Percentiles rank a stretch among this genome's conserved stretches.
These are phyloP conservation scores for Deakozyma indianensis DNA, from an alignment of 805 yeast species.

Conservation along the genomic window DNA sequence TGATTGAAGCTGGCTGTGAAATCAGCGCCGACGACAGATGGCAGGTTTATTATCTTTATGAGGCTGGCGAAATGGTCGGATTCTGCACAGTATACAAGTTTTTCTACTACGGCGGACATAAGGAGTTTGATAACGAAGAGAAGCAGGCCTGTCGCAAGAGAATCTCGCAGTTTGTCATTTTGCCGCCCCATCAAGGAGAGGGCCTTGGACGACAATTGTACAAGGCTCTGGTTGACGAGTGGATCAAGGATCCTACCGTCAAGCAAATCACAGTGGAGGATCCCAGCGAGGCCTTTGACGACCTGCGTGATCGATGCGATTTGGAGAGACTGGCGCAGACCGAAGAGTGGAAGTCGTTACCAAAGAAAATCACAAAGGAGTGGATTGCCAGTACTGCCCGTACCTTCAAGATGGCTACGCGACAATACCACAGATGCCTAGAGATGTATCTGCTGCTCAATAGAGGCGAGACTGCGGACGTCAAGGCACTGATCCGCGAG, in stretches of 20 bases:
- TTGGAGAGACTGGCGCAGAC: conserved; percentile 31
- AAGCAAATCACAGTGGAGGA: conserved; percentile 82
- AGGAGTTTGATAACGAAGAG: conserved; percentile 26
- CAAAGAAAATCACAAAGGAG: conserved; percentile 13
- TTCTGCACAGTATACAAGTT: conserved; percentile 75
- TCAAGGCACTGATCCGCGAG: conserved; percentile 51
- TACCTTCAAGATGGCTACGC: conserved; percentile 46
- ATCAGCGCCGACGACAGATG: conserved; percentile 60
- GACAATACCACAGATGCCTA: conserved; percentile 63
- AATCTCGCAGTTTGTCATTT: conserved; percentile 72
- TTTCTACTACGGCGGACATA: conserved; percentile 53
- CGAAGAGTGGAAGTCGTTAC: conserved; percentile 10
- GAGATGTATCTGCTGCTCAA: conserved; percentile 56
- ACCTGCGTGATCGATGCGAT: conserved; percentile 74
- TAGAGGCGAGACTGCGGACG: conserved; percentile 14
- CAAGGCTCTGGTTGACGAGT: conserved; percentile 34
- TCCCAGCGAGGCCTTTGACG: conserved; percentile 87
- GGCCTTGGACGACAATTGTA: conserved; percentile 59
- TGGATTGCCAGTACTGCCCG: conserved; percentile 30
- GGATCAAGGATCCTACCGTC: conserved; percentile 40
- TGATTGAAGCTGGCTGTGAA: conserved; percentile 87
- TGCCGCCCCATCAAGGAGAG: conserved; percentile 71
- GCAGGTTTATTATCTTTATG: conserved; percentile 54
- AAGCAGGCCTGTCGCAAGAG: conserved; percentile 39
- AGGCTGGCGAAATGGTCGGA: conserved; percentile 45